These are phyloP conservation scores for Pisolithus thermaeus DNA, from an alignment of 1,284 basidiomycete species.

Conservation along the genomic window DNA sequence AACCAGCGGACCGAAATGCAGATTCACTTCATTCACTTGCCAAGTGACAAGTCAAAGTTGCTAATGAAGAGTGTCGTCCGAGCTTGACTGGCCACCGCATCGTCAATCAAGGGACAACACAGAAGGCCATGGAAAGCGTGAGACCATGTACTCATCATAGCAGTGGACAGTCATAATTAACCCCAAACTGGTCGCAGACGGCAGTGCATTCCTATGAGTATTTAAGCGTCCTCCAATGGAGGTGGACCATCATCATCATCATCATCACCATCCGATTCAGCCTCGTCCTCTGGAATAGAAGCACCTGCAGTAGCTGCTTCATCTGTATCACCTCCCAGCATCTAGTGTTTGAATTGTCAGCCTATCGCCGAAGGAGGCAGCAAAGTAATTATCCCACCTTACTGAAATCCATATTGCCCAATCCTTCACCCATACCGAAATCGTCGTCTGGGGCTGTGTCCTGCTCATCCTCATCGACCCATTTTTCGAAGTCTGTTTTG, in stretches of 20 bases:
- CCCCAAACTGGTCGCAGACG: background rate
- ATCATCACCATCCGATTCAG: conserved; percentile 54
- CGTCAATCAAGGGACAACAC: too few relatives aligned
- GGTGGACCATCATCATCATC: conserved; percentile 71
- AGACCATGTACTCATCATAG: too few relatives aligned
- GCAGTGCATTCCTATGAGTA: background rate
- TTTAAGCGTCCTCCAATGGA: conserved; percentile 57
- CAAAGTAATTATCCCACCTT: conserved; percentile 36
- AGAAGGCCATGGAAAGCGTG: too few relatives aligned
- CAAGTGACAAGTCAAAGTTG: too few relatives aligned
- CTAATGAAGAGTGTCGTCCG: too few relatives aligned
- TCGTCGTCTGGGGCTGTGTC: conserved; percentile 48
- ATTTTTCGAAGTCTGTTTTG: conserved; percentile 90
- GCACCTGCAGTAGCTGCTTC: conserved; percentile 32
- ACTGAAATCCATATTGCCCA: conserved; percentile 50
- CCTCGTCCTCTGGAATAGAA: conserved; percentile 19
- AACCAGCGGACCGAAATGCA: too few relatives aligned
- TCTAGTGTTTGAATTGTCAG: conserved; percentile 32
- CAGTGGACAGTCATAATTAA: background rate
- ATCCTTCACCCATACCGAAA: conserved; percentile 45
- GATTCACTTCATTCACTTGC: too few relatives aligned
- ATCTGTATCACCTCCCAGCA: conserved; percentile 49
- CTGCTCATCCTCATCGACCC: conserved; percentile 96
- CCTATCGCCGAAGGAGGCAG: background rate
- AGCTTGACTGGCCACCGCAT: too few relatives aligned